Percentiles rank a stretch among this genome's conserved stretches.
Evolutionary conservation across 768 basidiomycete species (phyloP).

Genomic region (Kwoniella bestiolae): DNA sequence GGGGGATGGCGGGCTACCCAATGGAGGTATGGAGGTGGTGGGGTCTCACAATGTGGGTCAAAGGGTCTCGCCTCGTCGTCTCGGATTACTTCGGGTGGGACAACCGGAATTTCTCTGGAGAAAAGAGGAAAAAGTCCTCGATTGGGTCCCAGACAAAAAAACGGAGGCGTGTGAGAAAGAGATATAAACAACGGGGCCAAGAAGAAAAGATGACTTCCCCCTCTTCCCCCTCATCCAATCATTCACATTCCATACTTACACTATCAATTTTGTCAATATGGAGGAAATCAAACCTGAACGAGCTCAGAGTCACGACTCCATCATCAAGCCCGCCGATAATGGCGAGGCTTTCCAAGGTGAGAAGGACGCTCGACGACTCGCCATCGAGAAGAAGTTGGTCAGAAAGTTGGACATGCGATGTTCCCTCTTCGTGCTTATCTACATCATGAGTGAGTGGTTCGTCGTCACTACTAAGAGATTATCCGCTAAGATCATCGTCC

Average conservation of each 20-base stretch:
- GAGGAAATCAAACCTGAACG: slow-evolving; percentile 8
- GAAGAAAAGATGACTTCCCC: background rate
- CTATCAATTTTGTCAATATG: background rate
- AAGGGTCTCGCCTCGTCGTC: background rate
- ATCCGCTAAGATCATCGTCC: background rate
- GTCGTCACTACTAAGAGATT: background rate
- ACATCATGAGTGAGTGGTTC: slow-evolving; percentile 49
- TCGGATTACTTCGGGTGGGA: background rate
- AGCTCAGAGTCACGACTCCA: slow-evolving; percentile 6
- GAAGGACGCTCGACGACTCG: slow-evolving; percentile 18
- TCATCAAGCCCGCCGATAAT: slow-evolving; percentile 12
- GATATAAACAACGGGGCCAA: background rate
- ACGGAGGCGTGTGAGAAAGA: background rate
- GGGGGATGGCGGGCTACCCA: too few relatives aligned
- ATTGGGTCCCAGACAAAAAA: too few relatives aligned
- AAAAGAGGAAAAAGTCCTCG: background rate
- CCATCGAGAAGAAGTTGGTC: slow-evolving; percentile 23
- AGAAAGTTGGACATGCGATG: slow-evolving; percentile 55
- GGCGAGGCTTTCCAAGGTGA: background rate
- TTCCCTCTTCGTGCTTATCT: slow-evolving; percentile 45
- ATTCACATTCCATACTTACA: background rate
- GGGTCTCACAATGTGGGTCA: background rate
- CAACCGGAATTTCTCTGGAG: background rate
- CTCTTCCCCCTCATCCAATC: background rate
- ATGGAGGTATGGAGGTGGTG: too few relatives aligned